A percentile compares a stretch with the other conserved stretches of the same genome.
Conservation (phyloP, 73 alveolate species). For the Symbiodinium pilosum region DNA sequence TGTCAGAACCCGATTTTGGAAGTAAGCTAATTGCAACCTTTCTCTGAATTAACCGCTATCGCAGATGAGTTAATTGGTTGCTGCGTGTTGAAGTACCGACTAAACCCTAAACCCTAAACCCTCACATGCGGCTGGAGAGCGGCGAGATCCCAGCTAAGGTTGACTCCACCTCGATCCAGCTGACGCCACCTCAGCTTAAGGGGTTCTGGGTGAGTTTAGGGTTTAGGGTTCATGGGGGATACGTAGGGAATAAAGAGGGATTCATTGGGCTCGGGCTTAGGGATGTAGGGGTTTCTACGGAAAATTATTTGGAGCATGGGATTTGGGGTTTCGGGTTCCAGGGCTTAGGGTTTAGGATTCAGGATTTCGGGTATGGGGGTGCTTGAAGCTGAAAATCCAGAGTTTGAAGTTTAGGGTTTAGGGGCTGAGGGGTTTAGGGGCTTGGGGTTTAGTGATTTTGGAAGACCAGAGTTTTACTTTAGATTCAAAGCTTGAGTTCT, state of each 20-base stretch:
- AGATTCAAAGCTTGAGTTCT: too few relatives aligned
- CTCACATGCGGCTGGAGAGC: background rate
- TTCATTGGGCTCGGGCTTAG: background rate
- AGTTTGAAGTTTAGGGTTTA: too few relatives aligned
- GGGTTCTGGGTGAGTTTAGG: background rate
- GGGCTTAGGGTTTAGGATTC: too few relatives aligned
- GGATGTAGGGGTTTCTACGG: background rate
- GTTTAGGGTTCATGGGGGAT: background rate
- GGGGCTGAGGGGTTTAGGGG: background rate
- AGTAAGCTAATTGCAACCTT: background rate
- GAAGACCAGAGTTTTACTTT: background rate
- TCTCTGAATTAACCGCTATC: too few relatives aligned
- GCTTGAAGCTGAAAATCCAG: background rate
- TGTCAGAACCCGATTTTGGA: background rate
- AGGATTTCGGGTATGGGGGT: background rate
- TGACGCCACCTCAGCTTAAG: conserved; percentile 45
- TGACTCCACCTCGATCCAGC: conserved; percentile 89
- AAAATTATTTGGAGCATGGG: too few relatives aligned
- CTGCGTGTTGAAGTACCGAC: too few relatives aligned
- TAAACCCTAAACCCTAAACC: background rate
- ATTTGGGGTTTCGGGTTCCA: background rate
- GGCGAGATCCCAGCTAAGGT: background rate
- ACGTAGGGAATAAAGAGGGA: too few relatives aligned
- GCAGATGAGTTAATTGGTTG: too few relatives aligned
- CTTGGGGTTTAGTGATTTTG: background rate